Evolutionary conservation across 2,329 filamentous ascomycete genomes (phyloP), one percentile per base, ranked within the genome.

Genomic region (Truncatella angustata): DNA sequence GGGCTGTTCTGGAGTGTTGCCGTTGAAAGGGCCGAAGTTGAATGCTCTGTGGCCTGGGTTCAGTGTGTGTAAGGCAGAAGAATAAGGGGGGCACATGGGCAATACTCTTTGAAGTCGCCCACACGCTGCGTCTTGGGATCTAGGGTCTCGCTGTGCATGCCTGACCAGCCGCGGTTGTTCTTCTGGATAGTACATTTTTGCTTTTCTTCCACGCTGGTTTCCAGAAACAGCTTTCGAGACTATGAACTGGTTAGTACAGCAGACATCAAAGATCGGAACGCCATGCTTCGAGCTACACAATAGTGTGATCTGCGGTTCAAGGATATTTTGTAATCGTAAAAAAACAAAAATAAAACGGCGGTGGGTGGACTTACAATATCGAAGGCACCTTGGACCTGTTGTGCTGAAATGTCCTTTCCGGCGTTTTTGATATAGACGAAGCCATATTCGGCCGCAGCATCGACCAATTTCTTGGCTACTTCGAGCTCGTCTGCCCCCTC

Each of bases 361-460:
- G 32, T 21, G 14, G 11, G 21, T 16, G 47, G 6, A 61, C 71
- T 60, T 75, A 94, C 91, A 65, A 96, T 69, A 12, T 79, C 73
- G 73, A 97, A 97, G 7, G 88, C 86, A 40, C 76, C 73, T 9
- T 88, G 78, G 36, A 97, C 83, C 49, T 86, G 80, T 24, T 79
- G 70, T 0, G 78, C 71, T 0, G 86, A 75, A 44, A 97, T 90
- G 54, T 87, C 84, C 11, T 78, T 76, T 39, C 85, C 87, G 20
- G 84, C 79, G 64, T 90, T 92, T 64, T 85, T 86, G 63, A 97
- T 85, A 67, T 94, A 97, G 55, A 97, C 82, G 70, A 97, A 97
- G 55, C 93, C 93, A 70, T 91, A 87, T 50, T 86, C 84, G 34
- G 85, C 82, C 2, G 91, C 92, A 1, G 93, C 93, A 55, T 88